Evolutionary conservation across 306 rosid genomes (phyloP).

Genomic region (Trichosanthes cucumerina): DNA sequence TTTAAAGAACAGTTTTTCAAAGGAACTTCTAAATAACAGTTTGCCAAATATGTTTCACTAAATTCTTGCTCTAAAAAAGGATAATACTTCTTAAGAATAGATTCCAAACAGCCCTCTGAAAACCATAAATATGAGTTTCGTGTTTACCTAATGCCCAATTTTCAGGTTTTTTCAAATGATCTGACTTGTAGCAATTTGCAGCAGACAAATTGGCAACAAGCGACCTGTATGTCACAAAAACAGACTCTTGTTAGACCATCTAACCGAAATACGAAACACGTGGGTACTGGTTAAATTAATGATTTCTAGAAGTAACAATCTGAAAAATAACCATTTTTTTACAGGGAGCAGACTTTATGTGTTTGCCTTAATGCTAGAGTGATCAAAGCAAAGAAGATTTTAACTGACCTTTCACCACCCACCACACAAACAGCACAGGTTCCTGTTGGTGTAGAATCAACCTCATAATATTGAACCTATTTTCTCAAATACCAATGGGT

Average conservation of each 20-base stretch:
- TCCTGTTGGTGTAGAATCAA: slow-evolving; percentile 78
- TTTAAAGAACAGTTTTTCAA: not conserved
- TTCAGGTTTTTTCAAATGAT: slow-evolving; percentile 77
- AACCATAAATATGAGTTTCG: not conserved
- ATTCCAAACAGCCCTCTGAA: not conserved
- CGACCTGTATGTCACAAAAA: slow-evolving; percentile 36
- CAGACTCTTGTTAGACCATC: not conserved
- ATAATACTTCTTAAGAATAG: not conserved
- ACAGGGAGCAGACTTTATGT: not conserved
- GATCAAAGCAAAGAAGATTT: not conserved
- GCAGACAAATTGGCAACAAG: slow-evolving; percentile 94
- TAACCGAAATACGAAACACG: not conserved
- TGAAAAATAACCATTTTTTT: not conserved
- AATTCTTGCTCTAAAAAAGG: not conserved
- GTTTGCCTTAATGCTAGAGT: not conserved
- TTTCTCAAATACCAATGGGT: not conserved
- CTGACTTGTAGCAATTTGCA: slow-evolving; percentile 89
- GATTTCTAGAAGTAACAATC: not conserved
- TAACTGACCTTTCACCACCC: slow-evolving; percentile 80
- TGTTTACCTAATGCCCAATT: slow-evolving; percentile 81
- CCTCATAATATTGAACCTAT: slow-evolving; percentile 86
- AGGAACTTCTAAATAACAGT: not conserved
- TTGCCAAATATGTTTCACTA: not conserved
- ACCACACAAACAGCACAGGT: slow-evolving; percentile 94
- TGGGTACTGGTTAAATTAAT: not conserved